Percentiles rank a stretch among this genome's conserved stretches.
Conservation (phyloP, 768 basidiomycete genomes). For the Lactarius psammicola region DNA sequence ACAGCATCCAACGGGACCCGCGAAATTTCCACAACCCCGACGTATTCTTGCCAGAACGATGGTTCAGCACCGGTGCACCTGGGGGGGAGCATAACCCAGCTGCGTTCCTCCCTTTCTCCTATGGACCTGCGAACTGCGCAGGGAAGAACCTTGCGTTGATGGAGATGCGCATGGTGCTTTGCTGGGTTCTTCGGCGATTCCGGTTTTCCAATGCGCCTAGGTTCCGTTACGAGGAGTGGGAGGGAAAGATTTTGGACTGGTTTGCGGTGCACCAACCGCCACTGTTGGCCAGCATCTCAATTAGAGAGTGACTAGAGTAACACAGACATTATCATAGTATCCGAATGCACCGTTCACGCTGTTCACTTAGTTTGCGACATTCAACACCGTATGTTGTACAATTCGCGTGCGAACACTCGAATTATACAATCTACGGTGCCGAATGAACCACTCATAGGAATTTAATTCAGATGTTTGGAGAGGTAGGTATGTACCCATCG, state of each 20-base stretch:
- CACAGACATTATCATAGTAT: neutral
- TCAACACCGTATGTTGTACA: too few species aligned
- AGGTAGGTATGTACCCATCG: too few species aligned
- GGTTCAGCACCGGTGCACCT: neutral
- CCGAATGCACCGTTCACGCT: neutral
- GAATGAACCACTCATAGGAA: too few species aligned
- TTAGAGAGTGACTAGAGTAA: neutral
- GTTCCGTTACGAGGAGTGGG: neutral
- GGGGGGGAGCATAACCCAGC: slow-evolving; percentile 9
- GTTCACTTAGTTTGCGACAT: neutral
- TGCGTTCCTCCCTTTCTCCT: slow-evolving; percentile 29
- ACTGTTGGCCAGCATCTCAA: neutral
- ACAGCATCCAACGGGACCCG: slow-evolving; percentile 11
- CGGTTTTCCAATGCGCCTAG: slow-evolving; percentile 5
- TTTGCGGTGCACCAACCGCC: neutral
- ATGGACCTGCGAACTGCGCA: slow-evolving; percentile 29
- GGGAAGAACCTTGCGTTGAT: slow-evolving; percentile 29
- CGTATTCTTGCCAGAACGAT: slow-evolving; percentile 7
- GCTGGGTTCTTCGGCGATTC: slow-evolving; percentile 11
- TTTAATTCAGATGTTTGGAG: too few species aligned
- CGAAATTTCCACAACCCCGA: slow-evolving; percentile 5
- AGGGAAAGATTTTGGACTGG: neutral
- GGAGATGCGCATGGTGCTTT: slow-evolving; percentile 17
- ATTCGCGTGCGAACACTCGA: too few species aligned
- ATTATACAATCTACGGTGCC: too few species aligned